A percentile compares a stretch with the other conserved stretches of the same genome.
phyloP scores from a whole-genome alignment of 306 rosid genomes.

The Quercus cerris region DNA sequence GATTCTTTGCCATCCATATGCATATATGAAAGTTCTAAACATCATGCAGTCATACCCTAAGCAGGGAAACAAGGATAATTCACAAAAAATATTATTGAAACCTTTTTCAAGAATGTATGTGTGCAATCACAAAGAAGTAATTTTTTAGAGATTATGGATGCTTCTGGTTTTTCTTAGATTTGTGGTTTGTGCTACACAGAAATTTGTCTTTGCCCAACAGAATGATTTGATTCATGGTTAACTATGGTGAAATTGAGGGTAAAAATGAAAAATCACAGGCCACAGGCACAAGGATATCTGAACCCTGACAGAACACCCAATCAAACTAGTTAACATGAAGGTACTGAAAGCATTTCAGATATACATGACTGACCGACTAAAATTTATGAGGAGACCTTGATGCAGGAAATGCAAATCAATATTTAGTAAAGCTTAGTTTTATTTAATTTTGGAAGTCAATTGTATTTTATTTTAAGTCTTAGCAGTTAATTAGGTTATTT shows the following conservation, averaged over 20 bases:
- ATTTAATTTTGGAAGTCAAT: too few relatives aligned
- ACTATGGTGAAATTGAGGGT: neutral
- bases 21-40: neutral
- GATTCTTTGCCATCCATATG: neutral
- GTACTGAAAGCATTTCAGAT: neutral
- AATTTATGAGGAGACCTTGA: neutral
- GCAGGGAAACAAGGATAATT: neutral
- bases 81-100: neutral
- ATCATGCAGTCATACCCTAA: neutral
- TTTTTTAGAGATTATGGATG: neutral
- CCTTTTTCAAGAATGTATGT: neutral
- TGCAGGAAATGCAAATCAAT: neutral
- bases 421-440: too few relatives aligned
- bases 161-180: neutral
- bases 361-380: neutral
- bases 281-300: neutral
- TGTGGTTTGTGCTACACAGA: neutral
- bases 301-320: neutral
- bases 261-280: neutral
- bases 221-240: neutral
- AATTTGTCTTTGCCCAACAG: neutral
- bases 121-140: neutral
- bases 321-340: conserved; percentile 4
- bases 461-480: too few relatives aligned
- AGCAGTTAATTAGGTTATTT: too few relatives aligned